Percentiles rank a stretch among this genome's conserved stretches.
Evolutionary conservation across 805 yeast genomes (phyloP).

Genomic region (Sugiyamaella chiloensis): DNA sequence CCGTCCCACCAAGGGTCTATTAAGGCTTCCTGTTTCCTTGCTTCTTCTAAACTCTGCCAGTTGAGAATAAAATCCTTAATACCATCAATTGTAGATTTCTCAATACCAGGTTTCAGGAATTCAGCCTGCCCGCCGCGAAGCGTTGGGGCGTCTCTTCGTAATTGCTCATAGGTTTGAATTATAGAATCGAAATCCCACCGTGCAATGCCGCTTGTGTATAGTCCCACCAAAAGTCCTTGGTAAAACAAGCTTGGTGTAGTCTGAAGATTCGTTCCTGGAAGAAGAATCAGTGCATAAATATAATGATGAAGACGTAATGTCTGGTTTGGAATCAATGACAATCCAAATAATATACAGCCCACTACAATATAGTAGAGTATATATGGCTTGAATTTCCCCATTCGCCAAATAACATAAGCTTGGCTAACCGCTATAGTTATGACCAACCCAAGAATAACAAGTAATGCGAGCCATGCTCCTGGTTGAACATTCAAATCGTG

Average conservation of each 20-base stretch:
- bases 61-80: constrained; percentile 9
- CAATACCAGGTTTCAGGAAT: constrained; percentile 21
- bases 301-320: constrained; percentile 33
- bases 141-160: constrained; percentile 69
- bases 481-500: constrained; percentile 70
- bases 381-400: constrained; percentile 54
- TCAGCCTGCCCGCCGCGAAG: constrained; percentile 28
- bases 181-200: constrained; percentile 94
- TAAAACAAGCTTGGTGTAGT: constrained; percentile 48
- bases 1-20: constrained; percentile 37
- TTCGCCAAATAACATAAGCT: constrained; percentile 74
- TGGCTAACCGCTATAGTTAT: constrained; percentile 62
- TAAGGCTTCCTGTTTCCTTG: background rate
- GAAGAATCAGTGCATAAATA: constrained; percentile 64
- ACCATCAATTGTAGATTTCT: constrained; percentile 21
- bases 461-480: constrained; percentile 68
- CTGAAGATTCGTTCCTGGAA: constrained; percentile 77
- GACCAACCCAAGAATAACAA: constrained; percentile 47
- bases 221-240: constrained; percentile 82
- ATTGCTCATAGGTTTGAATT: constrained; percentile 66
- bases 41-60: constrained; percentile 23
- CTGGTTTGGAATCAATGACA: constrained; percentile 42
- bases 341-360: constrained; percentile 35
- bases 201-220: constrained; percentile 78
- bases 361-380: constrained; percentile 46